Conservation (phyloP, 2,329 filamentous ascomycete species). For the Pestalotiopsis sp. region DNA sequence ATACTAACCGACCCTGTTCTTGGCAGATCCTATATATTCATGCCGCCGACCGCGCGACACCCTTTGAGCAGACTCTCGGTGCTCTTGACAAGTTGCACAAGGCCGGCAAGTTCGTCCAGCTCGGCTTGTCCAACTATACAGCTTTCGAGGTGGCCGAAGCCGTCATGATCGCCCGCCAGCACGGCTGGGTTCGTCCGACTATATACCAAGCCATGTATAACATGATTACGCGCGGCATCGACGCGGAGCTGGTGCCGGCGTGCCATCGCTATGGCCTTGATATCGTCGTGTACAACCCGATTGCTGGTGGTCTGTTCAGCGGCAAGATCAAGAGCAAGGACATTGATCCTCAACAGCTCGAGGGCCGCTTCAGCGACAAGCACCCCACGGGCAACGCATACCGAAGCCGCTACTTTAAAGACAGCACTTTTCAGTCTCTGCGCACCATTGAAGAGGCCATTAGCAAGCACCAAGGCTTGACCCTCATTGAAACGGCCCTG, state of each 20-base stretch:
- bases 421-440: conserved; percentile 65
- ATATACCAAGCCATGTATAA: conserved; percentile 92
- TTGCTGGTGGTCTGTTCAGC: conserved; percentile 79
- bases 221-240: conserved; percentile 74
- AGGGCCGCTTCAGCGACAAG: conserved; percentile 71
- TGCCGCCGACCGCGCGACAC: conserved; percentile 68
- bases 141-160: conserved; percentile 89
- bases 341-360: conserved; percentile 49
- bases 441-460: conserved; percentile 68
- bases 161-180: conserved; percentile 75
- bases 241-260: conserved; percentile 72
- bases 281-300: conserved; percentile 80
- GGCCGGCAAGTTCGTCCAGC: conserved; percentile 78
- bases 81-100: conserved; percentile 82
- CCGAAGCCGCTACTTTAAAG: conserved; percentile 72
- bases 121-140: conserved; percentile 84
- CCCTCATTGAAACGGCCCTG: conserved; percentile 72
- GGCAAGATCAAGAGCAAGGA: conserved; percentile 77
- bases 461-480: conserved; percentile 64
- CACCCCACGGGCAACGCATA: conserved; percentile 55
- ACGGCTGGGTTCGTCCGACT: conserved; percentile 80
- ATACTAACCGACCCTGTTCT: not conserved
- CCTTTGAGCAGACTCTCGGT: conserved; percentile 79
- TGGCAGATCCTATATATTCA: conserved; percentile 71
- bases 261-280: conserved; percentile 78